Conservation (phyloP, 2,329 filamentous ascomycete species). For the Torrubiellomyces zombiae region DNA sequence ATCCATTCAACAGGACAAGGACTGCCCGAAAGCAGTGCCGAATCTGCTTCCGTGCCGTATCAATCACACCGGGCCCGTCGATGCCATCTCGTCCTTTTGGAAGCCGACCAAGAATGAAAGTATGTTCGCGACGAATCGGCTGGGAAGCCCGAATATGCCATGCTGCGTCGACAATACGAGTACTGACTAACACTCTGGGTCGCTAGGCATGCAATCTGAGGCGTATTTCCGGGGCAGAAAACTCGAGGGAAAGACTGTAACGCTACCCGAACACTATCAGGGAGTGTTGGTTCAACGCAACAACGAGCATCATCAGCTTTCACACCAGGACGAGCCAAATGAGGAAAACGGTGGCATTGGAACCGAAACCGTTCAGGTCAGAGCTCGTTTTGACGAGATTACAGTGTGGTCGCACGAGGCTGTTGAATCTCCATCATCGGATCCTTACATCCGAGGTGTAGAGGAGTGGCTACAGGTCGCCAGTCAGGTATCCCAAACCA, state of each 20-base stretch:
- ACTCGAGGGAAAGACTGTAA: conserved; percentile 49
- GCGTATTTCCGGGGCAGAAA: conserved; percentile 69
- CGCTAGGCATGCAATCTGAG: conserved; percentile 31
- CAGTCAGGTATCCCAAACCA: conserved; percentile 33
- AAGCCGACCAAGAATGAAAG: conserved; percentile 32
- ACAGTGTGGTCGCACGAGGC: conserved; percentile 74
- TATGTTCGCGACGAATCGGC: conserved; percentile 16
- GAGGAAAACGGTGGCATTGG: conserved; percentile 21
- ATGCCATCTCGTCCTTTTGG: conserved; percentile 54
- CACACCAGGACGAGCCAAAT: no score
- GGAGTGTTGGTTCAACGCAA: conserved; percentile 38
- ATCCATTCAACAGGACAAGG: conserved; percentile 14
- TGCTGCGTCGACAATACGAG: neutral
- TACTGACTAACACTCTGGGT: neutral
- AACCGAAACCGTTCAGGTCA: conserved; percentile 41
- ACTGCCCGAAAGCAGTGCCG: conserved; percentile 29
- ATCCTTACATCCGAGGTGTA: conserved; percentile 58
- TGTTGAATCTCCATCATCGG: conserved; percentile 40
- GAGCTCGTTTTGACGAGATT: conserved; percentile 56
- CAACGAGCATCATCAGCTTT: conserved; percentile 17
- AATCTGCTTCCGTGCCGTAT: conserved; percentile 71
- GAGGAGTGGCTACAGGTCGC: conserved; percentile 69
- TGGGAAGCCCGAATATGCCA: no score
- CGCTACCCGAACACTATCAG: conserved; percentile 54
- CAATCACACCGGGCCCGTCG: conserved; percentile 58